These are phyloP conservation scores for Ascochyta viciae-villosae DNA, from an alignment of 2,329 filamentous ascomycete species.

Conservation along the genomic window DNA sequence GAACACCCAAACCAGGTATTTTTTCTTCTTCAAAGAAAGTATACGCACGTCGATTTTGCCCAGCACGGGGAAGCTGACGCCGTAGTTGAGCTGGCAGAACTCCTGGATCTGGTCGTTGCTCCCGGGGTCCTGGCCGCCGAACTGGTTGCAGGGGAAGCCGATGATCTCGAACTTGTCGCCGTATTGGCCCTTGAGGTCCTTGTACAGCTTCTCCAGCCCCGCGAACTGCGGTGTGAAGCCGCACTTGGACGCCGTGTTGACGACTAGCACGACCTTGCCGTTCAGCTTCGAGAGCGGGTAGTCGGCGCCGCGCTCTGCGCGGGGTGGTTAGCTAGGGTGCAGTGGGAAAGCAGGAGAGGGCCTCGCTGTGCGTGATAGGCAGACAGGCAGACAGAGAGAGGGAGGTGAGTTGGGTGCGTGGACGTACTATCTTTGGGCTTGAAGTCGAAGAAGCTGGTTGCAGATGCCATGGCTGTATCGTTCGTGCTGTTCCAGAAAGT, in stretches of 20 bases:
- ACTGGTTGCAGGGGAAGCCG: constrained; percentile 99
- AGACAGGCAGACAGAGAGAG: too few relatives aligned
- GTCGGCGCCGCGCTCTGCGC: constrained; percentile 74
- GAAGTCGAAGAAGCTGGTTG: constrained; percentile 81
- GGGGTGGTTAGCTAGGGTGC: constrained; percentile 1
- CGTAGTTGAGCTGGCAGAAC: constrained; percentile 92
- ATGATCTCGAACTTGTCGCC: constrained; percentile 82
- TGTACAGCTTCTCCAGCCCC: constrained; percentile 90
- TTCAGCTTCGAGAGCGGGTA: constrained; percentile 75
- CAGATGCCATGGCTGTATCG: constrained; percentile 67
- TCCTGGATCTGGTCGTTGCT: constrained; percentile 67
- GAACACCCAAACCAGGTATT: too few relatives aligned
- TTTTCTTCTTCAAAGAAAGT: neutral
- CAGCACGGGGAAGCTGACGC: constrained; percentile 88
- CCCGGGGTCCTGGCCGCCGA: constrained; percentile 88
- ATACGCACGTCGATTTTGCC: constrained; percentile 82
- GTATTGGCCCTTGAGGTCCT: constrained; percentile 72
- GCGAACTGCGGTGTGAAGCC: constrained; percentile 97
- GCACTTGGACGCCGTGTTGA: constrained; percentile 99
- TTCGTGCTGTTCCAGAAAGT: constrained; percentile 12
- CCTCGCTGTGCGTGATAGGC: neutral
- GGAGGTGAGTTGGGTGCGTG: neutral
- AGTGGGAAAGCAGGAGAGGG: neutral
- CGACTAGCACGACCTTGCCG: constrained; percentile 92
- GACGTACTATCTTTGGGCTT: constrained; percentile 79